Conservation (phyloP, 371 early-diverging fungal species). For the Dipsacomyces acuminosporus region DNA sequence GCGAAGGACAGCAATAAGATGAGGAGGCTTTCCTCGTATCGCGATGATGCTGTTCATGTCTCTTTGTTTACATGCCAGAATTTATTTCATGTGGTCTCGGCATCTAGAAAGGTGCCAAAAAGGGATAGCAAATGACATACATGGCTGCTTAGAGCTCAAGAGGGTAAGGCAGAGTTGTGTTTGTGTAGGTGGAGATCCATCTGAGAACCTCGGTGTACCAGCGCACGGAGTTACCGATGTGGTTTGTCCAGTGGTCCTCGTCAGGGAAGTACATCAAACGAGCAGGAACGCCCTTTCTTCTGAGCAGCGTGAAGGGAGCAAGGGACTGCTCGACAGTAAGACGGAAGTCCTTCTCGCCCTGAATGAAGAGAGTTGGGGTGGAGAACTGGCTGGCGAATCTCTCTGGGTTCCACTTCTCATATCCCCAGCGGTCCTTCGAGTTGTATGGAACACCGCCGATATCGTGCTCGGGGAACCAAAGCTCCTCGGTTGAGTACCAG, state of each 20-base stretch:
- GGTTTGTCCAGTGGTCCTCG: constrained; percentile 63
- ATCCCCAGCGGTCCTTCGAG: constrained; percentile 49
- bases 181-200: constrained; percentile 51
- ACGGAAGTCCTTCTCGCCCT: constrained; percentile 63
- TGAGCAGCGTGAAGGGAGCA: constrained; percentile 64
- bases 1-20: too few species aligned
- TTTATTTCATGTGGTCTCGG: too few species aligned
- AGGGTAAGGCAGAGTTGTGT: constrained; percentile 23
- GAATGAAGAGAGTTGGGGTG: constrained; percentile 74
- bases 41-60: too few species aligned
- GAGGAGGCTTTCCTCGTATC: too few species aligned
- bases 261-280: constrained; percentile 69
- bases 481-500: constrained; percentile 70
- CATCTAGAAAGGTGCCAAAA: too few species aligned
- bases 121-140: too few species aligned
- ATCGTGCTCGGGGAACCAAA: constrained; percentile 72
- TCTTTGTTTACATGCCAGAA: too few species aligned
- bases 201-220: constrained; percentile 65
- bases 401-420: constrained; percentile 66
- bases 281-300: constrained; percentile 61
- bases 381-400: constrained; percentile 64
- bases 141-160: not conserved
- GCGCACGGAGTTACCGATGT: constrained; percentile 62
- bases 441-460: constrained; percentile 64
- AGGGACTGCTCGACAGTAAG: constrained; percentile 64